Conservation (phyloP, 2,329 filamentous ascomycete species). For the Lachnellula occidentalis region DNA sequence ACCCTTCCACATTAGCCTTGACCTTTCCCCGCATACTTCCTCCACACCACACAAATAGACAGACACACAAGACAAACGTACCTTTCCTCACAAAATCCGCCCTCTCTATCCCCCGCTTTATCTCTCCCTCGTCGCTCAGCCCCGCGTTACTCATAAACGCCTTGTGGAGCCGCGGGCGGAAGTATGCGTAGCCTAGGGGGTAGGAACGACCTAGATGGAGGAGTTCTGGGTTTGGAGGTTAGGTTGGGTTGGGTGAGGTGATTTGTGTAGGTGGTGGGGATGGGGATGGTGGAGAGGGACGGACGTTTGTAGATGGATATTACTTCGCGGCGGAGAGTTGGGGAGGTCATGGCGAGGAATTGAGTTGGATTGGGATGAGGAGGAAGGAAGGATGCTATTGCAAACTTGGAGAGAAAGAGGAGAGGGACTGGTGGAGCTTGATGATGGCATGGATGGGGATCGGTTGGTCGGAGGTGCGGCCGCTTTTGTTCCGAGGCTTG, state of each 20-base stretch:
- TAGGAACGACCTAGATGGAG: slow-evolving; percentile 82
- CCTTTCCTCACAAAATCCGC: slow-evolving; percentile 92
- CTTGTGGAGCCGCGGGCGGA: slow-evolving; percentile 72
- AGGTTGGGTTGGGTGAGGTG: not conserved
- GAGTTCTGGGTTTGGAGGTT: slow-evolving; percentile 58
- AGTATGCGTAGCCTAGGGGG: slow-evolving; percentile 78
- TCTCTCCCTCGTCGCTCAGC: slow-evolving; percentile 67
- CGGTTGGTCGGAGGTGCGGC: not conserved
- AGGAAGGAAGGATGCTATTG: not conserved
- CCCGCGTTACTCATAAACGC: slow-evolving; percentile 75
- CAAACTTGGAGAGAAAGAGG: not conserved
- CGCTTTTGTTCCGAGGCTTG: not conserved
- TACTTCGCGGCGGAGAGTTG: slow-evolving; percentile 65
- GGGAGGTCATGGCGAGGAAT: slow-evolving; percentile 2
- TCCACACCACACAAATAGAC: not conserved
- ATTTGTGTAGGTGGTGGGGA: not conserved
- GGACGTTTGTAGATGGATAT: slow-evolving; percentile 85
- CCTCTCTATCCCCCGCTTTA: slow-evolving; percentile 66
- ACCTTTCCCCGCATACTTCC: not conserved
- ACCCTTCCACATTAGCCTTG: not conserved
- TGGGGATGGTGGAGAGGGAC: not conserved
- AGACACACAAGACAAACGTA: slow-evolving; percentile 34
- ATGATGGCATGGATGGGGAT: not conserved
- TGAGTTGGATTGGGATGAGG: not conserved
- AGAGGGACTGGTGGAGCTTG: no score